A percentile compares a stretch with the other conserved stretches of the same genome.
Evolutionary conservation across 2,329 filamentous ascomycete genomes (phyloP).

Genomic region (Aureobasidium sp.): DNA sequence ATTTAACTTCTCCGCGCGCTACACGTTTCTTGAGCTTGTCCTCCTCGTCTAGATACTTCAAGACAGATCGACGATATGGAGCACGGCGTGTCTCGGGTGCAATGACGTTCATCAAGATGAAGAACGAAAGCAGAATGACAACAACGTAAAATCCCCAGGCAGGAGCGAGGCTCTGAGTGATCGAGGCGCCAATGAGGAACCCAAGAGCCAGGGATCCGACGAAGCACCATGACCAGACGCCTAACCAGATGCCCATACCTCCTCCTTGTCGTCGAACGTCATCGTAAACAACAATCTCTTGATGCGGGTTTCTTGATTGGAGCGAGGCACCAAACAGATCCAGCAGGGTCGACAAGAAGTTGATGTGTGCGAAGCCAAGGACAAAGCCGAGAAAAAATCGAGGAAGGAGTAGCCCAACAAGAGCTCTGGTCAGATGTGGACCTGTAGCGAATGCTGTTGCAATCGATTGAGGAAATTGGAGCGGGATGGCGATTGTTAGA

Average conservation of each 20-base stretch:
- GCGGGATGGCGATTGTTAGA: conserved; percentile 61
- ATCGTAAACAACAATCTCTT: conserved; percentile 60
- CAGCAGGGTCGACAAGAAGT: conserved; percentile 62
- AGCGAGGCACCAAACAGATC: conserved; percentile 72
- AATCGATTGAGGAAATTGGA: conserved; percentile 70
- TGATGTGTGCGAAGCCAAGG: conserved; percentile 71
- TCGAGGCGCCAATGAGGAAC: conserved; percentile 62
- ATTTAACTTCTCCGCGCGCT: conserved; percentile 66
- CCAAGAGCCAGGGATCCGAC: conserved; percentile 65
- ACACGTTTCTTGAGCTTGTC: conserved; percentile 49
- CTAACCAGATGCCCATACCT: conserved; percentile 73
- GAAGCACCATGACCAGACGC: conserved; percentile 71
- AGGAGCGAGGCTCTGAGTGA: conserved; percentile 59
- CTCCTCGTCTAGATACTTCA: conserved; percentile 50
- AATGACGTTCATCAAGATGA: conserved; percentile 63
- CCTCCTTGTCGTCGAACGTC: conserved; percentile 69
- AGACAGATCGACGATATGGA: conserved; percentile 60
- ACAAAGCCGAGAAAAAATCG: conserved; percentile 60
- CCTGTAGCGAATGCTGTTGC: conserved; percentile 51
- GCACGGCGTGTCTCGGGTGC: conserved; percentile 66
- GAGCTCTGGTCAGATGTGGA: conserved; percentile 51
- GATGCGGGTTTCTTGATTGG: conserved; percentile 64
- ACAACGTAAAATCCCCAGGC: conserved; percentile 72
- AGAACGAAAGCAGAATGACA: conserved; percentile 58
- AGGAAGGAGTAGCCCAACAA: conserved; percentile 55